Evolutionary conservation across 106 monocot genomes (phyloP), one percentile per base, ranked within the genome.

Genomic region (Dioscorea dumetorum): DNA sequence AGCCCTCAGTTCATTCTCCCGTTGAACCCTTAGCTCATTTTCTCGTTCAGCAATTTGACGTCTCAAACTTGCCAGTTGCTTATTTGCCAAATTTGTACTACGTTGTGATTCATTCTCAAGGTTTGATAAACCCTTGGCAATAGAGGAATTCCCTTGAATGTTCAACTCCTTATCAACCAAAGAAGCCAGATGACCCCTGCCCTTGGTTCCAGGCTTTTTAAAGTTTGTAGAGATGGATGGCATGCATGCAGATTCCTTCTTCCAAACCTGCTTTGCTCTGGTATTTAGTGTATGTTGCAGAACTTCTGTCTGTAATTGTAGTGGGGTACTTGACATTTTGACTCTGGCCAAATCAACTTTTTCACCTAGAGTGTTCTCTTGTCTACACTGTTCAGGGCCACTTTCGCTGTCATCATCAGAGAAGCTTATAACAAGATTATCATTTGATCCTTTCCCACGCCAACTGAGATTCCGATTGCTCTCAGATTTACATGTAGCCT

Each of bases 351-450:
- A 10, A 64, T 50, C 64, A 24, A 50, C 69, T 67, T 75, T 76
- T 59, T 21, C 71, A 24, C 57, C 51, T 52, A 24, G 51, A 22
- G 35, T 54, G 51, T 50, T 52, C 31, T 58, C 68, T n/a, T 24
- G 54, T 31, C 24, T 52, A 21, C 50, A 63, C 33, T 81, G 70
- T 69, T 68, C 76, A 54, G 69, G 67, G 24, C 79, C 82, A 74
- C 72, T 77, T 77, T 61, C 80, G 72, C 85, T 85, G 22, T 90
- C 90, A 80, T 85, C 85, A 72, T 89, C 89, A 20, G 90, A 90
- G 75, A 90, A 90, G 34, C 78, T 85, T 60, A 90, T 90, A 50
- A 90, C 90, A 54, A 90, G 80, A 71, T 90, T 83, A 72, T 77
- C 63, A 41, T 78, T 70, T 22, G 79, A 61, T 73, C 56, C 68